Conservation (phyloP, 1,139 yeast genomes). For the Blastobotrys apis region DNA sequence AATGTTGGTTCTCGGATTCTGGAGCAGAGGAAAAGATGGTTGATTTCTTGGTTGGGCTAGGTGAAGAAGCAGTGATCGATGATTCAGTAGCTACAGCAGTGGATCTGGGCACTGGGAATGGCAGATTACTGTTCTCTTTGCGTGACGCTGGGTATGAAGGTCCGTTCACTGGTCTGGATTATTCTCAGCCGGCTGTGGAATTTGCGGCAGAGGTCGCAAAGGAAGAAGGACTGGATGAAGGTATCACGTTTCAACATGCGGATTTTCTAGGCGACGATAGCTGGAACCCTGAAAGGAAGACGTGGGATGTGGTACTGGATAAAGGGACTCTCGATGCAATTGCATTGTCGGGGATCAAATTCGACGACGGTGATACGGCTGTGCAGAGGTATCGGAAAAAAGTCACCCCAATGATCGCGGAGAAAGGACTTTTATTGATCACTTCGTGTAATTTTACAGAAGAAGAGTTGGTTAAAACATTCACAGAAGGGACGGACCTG, state of each 20-base stretch:
- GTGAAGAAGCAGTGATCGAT: slow-evolving; percentile 29
- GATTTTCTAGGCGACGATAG: slow-evolving; percentile 38
- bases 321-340: slow-evolving; percentile 97
- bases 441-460: slow-evolving; percentile 97
- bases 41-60: slow-evolving; percentile 50
- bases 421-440: slow-evolving; percentile 47
- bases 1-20: slow-evolving; percentile 92
- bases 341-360: slow-evolving; percentile 65
- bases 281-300: slow-evolving; percentile 35
- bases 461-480: slow-evolving; percentile 55
- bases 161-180: slow-evolving; percentile 70
- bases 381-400: slow-evolving; percentile 60
- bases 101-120: slow-evolving; percentile 95
- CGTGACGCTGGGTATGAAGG: slow-evolving; percentile 55
- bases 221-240: slow-evolving; percentile 37
- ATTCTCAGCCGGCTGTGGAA: slow-evolving; percentile 69
- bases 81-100: slow-evolving; percentile 42
- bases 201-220: slow-evolving; percentile 62
- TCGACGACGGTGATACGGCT: slow-evolving; percentile 44
- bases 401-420: slow-evolving; percentile 52
- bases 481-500: slow-evolving; percentile 45
- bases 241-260: slow-evolving; percentile 45
- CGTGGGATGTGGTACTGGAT: slow-evolving; percentile 74
- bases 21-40: slow-evolving; percentile 84
- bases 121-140: slow-evolving; percentile 73